A percentile compares a stretch with the other conserved stretches of the same genome.
phyloP scores from a whole-genome alignment of 176 grass and related monocot genomes.

The Oryza glaberrima region DNA sequence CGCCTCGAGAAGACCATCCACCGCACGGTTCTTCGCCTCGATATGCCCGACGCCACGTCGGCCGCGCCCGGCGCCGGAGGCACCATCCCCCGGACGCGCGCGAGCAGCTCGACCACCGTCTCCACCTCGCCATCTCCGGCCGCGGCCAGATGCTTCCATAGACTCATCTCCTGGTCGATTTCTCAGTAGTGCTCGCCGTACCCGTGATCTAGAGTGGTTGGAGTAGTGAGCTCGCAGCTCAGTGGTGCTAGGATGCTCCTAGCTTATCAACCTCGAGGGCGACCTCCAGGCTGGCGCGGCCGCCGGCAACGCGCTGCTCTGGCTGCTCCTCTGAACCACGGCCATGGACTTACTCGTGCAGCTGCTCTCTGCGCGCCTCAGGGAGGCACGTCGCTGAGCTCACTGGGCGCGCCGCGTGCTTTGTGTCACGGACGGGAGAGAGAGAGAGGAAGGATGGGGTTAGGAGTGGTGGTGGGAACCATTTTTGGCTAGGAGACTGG shows the following conservation, averaged over 20 bases:
- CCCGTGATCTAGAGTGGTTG: slow-evolving; percentile 35
- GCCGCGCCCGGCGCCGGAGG: slow-evolving; percentile 40
- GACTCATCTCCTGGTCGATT: slow-evolving; percentile 31
- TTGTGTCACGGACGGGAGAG: too few species aligned
- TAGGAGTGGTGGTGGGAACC: too few species aligned
- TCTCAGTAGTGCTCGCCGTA: not conserved
- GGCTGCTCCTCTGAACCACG: too few species aligned
- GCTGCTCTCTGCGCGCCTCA: too few species aligned
- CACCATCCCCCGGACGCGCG: slow-evolving; percentile 49
- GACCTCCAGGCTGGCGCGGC: too few species aligned
- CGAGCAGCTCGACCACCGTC: slow-evolving; percentile 55
- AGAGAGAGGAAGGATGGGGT: too few species aligned
- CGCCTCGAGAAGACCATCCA: slow-evolving; percentile 68
- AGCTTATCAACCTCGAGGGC: not conserved
- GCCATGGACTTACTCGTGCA: too few species aligned
- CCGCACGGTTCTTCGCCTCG: slow-evolving; percentile 71
- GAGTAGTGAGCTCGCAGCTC: not conserved
- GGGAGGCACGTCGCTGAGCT: too few species aligned
- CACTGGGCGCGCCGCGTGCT: too few species aligned
- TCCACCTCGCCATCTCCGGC: not conserved
- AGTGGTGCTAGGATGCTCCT: not conserved
- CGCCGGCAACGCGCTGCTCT: too few species aligned
- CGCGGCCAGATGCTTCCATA: slow-evolving; percentile 15
- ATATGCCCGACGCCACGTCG: slow-evolving; percentile 56
- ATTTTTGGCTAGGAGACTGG: too few species aligned